Base-by-base conservation (phyloP, 805 yeast genomes). In the Sugiyamaella americana region DNA sequence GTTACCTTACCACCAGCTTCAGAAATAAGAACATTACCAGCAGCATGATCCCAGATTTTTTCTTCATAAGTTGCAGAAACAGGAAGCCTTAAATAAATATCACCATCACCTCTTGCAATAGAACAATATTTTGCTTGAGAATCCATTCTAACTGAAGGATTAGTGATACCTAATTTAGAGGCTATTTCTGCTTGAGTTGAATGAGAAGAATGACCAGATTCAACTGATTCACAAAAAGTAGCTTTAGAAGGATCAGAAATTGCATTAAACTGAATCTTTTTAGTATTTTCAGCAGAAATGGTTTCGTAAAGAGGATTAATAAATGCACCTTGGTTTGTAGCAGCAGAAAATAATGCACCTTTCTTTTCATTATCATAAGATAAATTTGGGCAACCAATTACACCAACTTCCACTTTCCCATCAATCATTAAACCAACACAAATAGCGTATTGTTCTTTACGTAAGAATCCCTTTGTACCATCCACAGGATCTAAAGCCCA, bases 401-500 rank as follows among this genome's bases (percentile, higher is more conserved):
- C 94, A 43, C 98, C 98, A 41, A 93, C 73, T 51, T 83, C 80
- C 1, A 87, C 95, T 42, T 77, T 71, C 11, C 96, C 95, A 59
- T 89, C 84, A 24, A 80, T 94, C 40, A 93, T 81, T 54, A 93
- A 69, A 0, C 95, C 97, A 39, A 93, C 70, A 62, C 99, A 93
- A 1, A 93, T 95, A 1, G 98, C 97, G 65, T 87, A 93, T 62
- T 93, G 99, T 54, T 89, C 97, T 40, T 96, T 95, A 60, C 99
- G 75, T 46, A 93, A 69, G 62, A 93, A 93, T 0, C 99, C 99
- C 63, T 82, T 93, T 18, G 99, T 93, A 5, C 99, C 99, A 61
- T 93, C 99, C 51, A 93, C 89, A 35, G 99, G 99, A 61, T 93
- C 99, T 59, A 93, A 69, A 0, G 97, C 95, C 99, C 99, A 93